Conservation (phyloP, 2,329 filamentous ascomycete species). For the Elsinoe arachidis region DNA sequence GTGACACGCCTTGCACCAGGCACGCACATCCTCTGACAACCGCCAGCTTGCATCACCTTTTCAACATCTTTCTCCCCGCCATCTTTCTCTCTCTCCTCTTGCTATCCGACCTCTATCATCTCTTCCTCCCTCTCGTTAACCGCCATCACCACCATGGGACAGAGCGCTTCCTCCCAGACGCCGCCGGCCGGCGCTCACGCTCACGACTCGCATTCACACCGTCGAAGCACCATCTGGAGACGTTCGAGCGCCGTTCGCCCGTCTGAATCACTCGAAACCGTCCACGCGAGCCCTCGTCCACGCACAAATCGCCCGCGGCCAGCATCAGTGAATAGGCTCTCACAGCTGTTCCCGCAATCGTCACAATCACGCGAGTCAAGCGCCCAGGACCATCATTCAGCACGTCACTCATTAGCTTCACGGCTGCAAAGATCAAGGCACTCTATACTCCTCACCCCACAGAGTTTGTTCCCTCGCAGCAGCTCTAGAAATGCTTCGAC, state of each 20-base stretch:
- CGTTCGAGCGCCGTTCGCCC: slow-evolving; percentile 12
- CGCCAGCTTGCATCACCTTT: slow-evolving; percentile 9
- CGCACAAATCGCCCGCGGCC: slow-evolving; percentile 21
- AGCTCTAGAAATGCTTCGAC: not conserved
- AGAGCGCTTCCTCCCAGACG: slow-evolving; percentile 21
- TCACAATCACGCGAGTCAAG: not conserved
- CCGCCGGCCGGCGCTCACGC: slow-evolving; percentile 2
- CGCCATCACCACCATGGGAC: slow-evolving; percentile 22
- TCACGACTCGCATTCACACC: slow-evolving; percentile 5
- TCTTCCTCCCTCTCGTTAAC: not conserved
- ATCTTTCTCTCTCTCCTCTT: slow-evolving; percentile 13
- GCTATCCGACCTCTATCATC: slow-evolving; percentile 15
- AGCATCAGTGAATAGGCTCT: slow-evolving; percentile 25
- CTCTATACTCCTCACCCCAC: not conserved
- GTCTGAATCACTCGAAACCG: slow-evolving; percentile 4
- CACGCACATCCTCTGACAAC: slow-evolving; percentile 9
- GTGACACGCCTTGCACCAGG: slow-evolving; percentile 14
- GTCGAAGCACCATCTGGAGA: slow-evolving; percentile 14
- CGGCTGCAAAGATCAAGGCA: slow-evolving; percentile 6
- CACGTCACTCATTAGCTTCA: not conserved
- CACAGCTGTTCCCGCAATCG: slow-evolving; percentile 19
- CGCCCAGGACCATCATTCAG: slow-evolving; percentile 4
- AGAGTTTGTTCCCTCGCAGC: slow-evolving; percentile 1
- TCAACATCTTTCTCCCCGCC: slow-evolving; percentile 18
- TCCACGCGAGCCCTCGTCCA: not conserved